A percentile compares a stretch with the other conserved stretches of the same genome.
Conservation (phyloP, 2,329 filamentous ascomycete genomes). For the Monosporascus sp. region DNA sequence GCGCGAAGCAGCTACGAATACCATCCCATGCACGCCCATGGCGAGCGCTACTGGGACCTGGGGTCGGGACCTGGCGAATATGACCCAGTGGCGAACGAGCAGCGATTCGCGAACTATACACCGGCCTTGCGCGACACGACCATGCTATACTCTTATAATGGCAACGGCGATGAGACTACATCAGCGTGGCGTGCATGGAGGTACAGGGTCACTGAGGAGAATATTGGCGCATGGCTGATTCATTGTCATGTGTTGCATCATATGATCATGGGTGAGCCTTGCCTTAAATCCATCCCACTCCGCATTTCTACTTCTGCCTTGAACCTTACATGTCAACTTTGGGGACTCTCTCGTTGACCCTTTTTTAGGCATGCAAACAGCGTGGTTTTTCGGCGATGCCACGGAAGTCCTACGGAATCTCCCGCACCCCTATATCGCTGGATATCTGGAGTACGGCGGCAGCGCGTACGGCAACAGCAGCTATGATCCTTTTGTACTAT, state of each 20-base stretch:
- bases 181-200: conserved; percentile 57
- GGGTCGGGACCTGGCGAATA: conserved; percentile 50
- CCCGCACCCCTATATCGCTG: conserved; percentile 29
- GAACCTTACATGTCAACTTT: conserved; percentile 11
- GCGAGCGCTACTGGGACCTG: conserved; percentile 47
- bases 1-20: conserved; percentile 34
- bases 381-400: conserved; percentile 36
- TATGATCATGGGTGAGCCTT: conserved; percentile 48
- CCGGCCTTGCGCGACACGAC: conserved; percentile 43
- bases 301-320: conserved; percentile 9
- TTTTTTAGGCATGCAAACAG: conserved; percentile 33
- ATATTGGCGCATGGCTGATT: conserved; percentile 58
- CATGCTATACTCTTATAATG: conserved; percentile 49
- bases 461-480: conserved; percentile 38
- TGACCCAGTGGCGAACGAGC: conserved; percentile 43
- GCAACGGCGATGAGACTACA: conserved; percentile 31
- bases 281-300: not conserved
- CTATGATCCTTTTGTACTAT: conserved; percentile 27
- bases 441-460: conserved; percentile 40
- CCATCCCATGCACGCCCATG: conserved; percentile 53
- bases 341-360: not conserved
- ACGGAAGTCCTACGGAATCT: conserved; percentile 29
- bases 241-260: conserved; percentile 56
- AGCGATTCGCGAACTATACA: conserved; percentile 27
- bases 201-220: conserved; percentile 34